Base-by-base conservation (phyloP, 257 asterid genomes). In the Knoxia roxburghii region DNA sequence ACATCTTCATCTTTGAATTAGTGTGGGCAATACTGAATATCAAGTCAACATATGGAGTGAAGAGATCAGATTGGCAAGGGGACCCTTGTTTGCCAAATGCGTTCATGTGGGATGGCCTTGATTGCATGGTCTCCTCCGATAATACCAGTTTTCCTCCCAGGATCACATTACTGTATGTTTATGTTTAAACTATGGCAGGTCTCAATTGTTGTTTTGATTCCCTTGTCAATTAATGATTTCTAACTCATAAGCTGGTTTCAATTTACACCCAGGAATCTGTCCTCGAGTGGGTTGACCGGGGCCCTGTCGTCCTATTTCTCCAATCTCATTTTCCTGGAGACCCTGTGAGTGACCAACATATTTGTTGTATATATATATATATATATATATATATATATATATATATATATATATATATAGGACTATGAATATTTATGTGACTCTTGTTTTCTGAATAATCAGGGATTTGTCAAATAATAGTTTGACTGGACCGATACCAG, bases 11-110 rank as follows among this genome's bases (percentile, higher is more conserved):
- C 54, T 11, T 17, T 50, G 45, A 35, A 21, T 27, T 20, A 78
- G 86, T 77, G 26, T 68, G 15, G 5, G 81, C 75, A 7, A 68
- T 84, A 2, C 32, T 32, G 4, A 59, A 78, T 43, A 62, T 81
- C 45, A 75, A 77, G 73, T 32, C 65, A 52, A 35, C 63, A 12
- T 84, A 77, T 61, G 66, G 37, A 30, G 40, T 81, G 67, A 71
- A 46, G 29, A 70, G 61, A n/a, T n/a, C n/a, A 20, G 75, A 77
- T 62, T 84, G 86, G 87, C 73, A 72, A 67, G 89, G 87, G 20
- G 86, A 81, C 58, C 85, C 85, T 13, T 84, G 87, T 55, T 18
- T 77, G 5, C 72, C 86, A 10, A 2, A 35, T 48, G 35, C 6
- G 4, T 68, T 50, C 59, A 4, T 49, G 21, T 81, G 87, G 89